Conservation (phyloP, 1,284 basidiomycete species). For the Ustilago xerochloae region DNA sequence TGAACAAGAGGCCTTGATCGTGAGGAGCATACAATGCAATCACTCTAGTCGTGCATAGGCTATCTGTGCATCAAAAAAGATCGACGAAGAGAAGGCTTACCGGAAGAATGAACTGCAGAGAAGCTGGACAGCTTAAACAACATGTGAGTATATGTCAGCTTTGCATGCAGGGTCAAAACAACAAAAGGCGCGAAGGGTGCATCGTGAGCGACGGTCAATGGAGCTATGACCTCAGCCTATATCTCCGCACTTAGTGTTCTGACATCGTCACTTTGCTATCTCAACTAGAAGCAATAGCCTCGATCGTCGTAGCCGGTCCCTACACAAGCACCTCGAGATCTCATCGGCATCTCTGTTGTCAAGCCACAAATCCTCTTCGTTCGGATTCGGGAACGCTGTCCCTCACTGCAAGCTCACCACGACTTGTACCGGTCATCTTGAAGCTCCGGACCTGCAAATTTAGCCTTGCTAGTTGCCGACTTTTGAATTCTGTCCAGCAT, state of each 20-base stretch:
- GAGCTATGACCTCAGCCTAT: conserved; percentile 5
- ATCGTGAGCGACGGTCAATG: not conserved
- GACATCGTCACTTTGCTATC: too few species aligned
- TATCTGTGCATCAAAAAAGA: not conserved
- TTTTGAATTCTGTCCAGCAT: not conserved
- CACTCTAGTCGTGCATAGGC: not conserved
- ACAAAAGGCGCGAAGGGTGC: not conserved
- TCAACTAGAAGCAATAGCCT: not conserved
- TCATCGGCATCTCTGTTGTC: not conserved
- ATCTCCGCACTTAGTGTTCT: too few species aligned
- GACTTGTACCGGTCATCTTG: not conserved
- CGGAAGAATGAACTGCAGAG: not conserved
- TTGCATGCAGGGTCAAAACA: conserved; percentile 6
- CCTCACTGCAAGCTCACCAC: not conserved
- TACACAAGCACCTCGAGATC: not conserved
- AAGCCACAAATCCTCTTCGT: not conserved
- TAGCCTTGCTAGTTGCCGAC: not conserved
- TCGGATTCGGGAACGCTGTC: conserved; percentile 1
- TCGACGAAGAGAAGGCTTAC: not conserved
- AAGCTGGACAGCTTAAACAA: not conserved
- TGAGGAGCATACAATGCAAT: not conserved
- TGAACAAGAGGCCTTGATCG: not conserved
- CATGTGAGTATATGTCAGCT: conserved; percentile 8
- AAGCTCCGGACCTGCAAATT: not conserved
- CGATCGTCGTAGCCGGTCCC: conserved; percentile 3